Percentiles rank a stretch among this genome's conserved stretches.
Conservation (phyloP, 2,329 filamentous ascomycete species). For the Fusarium metavorans region DNA sequence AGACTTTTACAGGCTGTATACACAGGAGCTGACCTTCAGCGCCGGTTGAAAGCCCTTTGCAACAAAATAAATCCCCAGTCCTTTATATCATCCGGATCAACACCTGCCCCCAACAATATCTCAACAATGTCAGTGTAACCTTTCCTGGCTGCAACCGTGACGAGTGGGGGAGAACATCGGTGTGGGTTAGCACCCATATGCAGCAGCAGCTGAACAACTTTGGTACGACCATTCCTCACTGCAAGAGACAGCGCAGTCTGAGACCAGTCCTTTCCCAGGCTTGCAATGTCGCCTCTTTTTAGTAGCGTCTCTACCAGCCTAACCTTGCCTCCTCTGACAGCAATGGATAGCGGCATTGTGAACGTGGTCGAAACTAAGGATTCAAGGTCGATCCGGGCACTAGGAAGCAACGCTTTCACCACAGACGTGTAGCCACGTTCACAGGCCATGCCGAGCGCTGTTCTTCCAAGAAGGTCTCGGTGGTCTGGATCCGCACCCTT, state of each 20-base stretch:
- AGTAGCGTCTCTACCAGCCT: neutral
- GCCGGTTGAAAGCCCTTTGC: neutral
- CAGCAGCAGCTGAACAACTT: neutral
- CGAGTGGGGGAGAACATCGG: neutral
- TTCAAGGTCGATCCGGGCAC: neutral
- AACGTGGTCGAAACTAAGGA: too few relatives aligned
- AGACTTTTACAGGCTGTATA: neutral
- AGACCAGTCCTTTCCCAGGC: neutral
- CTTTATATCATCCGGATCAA: neutral
- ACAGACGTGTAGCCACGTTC: neutral
- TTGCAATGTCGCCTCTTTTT: neutral
- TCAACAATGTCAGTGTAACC: neutral
- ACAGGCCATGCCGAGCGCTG: neutral
- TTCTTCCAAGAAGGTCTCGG: neutral
- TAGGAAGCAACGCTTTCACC: neutral
- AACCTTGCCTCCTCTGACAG: neutral
- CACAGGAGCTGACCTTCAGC: neutral
- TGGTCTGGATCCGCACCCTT: neutral
- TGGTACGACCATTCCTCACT: neutral
- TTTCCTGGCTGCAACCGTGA: neutral
- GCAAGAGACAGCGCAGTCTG: neutral
- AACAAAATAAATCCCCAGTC: neutral
- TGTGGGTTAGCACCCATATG: neutral
- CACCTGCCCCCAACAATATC: neutral
- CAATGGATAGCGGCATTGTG: neutral